Evolutionary conservation across 2,329 filamentous ascomycete species (phyloP).

Genomic region (Dactylellina sp.): DNA sequence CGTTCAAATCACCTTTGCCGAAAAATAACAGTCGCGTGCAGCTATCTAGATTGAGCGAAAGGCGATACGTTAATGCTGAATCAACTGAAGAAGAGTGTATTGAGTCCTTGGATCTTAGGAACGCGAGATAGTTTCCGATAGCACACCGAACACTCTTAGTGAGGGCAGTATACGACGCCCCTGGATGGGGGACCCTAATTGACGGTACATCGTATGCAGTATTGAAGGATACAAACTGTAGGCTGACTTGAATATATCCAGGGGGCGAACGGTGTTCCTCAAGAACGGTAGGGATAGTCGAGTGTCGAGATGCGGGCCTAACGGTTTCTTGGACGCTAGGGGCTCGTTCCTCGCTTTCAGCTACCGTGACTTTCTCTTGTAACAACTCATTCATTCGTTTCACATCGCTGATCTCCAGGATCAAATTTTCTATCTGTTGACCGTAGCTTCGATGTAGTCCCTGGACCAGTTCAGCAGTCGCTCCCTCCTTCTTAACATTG

Average conservation of each 20-base stretch:
- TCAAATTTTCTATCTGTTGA: constrained; percentile 53
- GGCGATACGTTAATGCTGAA: constrained; percentile 45
- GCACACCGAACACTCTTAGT: constrained; percentile 52
- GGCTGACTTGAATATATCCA: constrained; percentile 48
- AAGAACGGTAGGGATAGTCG: constrained; percentile 49
- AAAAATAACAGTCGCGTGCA: constrained; percentile 50
- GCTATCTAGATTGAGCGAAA: constrained; percentile 51
- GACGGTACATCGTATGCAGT: constrained; percentile 51
- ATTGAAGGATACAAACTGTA: constrained; percentile 49
- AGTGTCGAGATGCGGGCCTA: constrained; percentile 50
- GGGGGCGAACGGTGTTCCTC: constrained; percentile 52
- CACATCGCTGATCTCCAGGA: constrained; percentile 47
- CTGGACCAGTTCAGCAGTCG: constrained; percentile 51
- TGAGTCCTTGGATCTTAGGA: constrained; percentile 54
- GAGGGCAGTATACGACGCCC: constrained; percentile 47
- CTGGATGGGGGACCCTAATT: constrained; percentile 46
- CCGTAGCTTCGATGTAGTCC: constrained; percentile 52
- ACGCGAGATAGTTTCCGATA: constrained; percentile 51
- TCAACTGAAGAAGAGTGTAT: constrained; percentile 52
- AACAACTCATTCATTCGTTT: constrained; percentile 48
- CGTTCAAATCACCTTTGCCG: constrained; percentile 45
- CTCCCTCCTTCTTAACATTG: constrained; percentile 50
- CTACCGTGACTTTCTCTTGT: constrained; percentile 32
- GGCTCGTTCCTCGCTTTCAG: constrained; percentile 41
- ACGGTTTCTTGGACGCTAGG: constrained; percentile 50